Conservation (phyloP, 495 filamentous ascomycete genomes). For the Melanomma pulvis-pyrius region DNA sequence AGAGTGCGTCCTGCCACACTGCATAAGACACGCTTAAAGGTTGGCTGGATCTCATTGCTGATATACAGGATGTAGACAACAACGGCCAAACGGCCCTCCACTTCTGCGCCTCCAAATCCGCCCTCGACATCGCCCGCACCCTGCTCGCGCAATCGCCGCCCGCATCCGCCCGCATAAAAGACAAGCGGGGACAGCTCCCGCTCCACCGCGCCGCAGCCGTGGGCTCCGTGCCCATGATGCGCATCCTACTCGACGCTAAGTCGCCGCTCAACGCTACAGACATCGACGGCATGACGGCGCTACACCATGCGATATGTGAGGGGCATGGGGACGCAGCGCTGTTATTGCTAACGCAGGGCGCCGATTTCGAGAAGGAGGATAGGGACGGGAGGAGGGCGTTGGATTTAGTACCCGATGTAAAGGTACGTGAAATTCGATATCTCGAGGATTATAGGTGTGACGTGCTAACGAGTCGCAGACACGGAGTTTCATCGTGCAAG, state of each 20-base stretch:
- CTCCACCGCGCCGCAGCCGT: constrained; percentile 91
- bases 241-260: constrained; percentile 69
- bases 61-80: constrained; percentile 1
- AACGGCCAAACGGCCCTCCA: constrained; percentile 76
- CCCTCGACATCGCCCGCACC: constrained; percentile 76
- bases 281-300: constrained; percentile 75
- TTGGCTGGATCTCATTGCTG: not conserved
- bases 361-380: constrained; percentile 79
- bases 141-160: constrained; percentile 59
- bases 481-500: constrained; percentile 74
- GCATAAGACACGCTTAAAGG: constrained; percentile 44
- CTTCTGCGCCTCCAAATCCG: constrained; percentile 86
- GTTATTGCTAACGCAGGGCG: constrained; percentile 78
- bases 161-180: constrained; percentile 80
- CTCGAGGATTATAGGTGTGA: not conserved
- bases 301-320: constrained; percentile 92
- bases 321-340: constrained; percentile 91
- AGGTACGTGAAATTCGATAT: constrained; percentile 51
- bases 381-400: constrained; percentile 71
- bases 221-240: constrained; percentile 82
- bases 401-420: constrained; percentile 80
- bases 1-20: constrained; percentile 48
- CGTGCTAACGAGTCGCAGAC: constrained; percentile 52
- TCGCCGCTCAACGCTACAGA: constrained; percentile 91
- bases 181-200: constrained; percentile 81